A percentile compares a stretch with the other conserved stretches of the same genome.
Conservation (phyloP, 2,329 filamentous ascomycete genomes). For the Samsoniella hepiali region DNA sequence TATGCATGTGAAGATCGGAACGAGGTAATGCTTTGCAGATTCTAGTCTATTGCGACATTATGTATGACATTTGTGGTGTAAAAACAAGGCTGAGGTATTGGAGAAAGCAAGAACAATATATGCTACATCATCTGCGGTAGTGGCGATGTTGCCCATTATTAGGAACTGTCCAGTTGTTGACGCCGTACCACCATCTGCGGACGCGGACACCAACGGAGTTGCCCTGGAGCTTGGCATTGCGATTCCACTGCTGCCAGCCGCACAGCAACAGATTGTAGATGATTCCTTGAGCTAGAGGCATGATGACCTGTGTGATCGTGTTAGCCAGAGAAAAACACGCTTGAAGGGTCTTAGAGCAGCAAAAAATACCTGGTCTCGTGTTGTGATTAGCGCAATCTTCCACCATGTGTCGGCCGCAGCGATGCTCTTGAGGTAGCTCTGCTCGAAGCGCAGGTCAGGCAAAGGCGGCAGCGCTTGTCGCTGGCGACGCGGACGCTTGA, state of each 20-base stretch:
- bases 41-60: not conserved
- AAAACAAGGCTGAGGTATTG: not conserved
- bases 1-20: not conserved
- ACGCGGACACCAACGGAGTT: slow-evolving; percentile 71
- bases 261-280: slow-evolving; percentile 81
- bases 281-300: slow-evolving; percentile 83
- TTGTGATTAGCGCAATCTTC: slow-evolving; percentile 77
- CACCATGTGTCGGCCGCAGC: slow-evolving; percentile 74
- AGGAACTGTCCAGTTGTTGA: slow-evolving; percentile 82
- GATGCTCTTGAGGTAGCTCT: slow-evolving; percentile 94
- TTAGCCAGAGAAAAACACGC: not conserved
- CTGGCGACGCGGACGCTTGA: slow-evolving; percentile 52
- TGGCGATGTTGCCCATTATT: slow-evolving; percentile 22
- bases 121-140: slow-evolving; percentile 12
- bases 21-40: not conserved
- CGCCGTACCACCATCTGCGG: slow-evolving; percentile 89
- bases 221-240: slow-evolving; percentile 71
- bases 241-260: slow-evolving; percentile 91
- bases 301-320: slow-evolving; percentile 60
- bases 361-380: slow-evolving; percentile 73
- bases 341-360: not conserved
- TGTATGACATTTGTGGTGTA: not conserved
- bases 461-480: slow-evolving; percentile 56
- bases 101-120: not conserved
- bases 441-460: slow-evolving; percentile 92